Percentiles rank a stretch among this genome's conserved stretches.
phyloP scores from a whole-genome alignment of 345 rosid genomes.

The Salix arbutifolia region DNA sequence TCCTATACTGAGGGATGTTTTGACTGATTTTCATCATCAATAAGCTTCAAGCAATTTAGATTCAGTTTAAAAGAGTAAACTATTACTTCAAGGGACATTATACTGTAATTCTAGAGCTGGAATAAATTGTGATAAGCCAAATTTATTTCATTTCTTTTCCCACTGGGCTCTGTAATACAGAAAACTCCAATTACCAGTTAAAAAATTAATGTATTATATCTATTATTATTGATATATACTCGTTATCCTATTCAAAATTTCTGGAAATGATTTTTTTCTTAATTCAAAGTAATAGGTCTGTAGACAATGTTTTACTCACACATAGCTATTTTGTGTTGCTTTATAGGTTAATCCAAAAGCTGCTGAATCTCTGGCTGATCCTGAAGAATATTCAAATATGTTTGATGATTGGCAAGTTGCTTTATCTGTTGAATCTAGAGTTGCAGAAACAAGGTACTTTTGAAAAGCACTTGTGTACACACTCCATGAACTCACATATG shows the following conservation, averaged over 20 bases:
- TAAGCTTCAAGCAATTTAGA: neutral
- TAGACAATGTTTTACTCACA: neutral
- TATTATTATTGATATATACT: neutral
- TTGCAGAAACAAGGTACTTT: slow-evolving; percentile 67
- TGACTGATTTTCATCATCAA: neutral
- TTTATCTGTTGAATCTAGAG: slow-evolving; percentile 75
- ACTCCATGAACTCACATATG: neutral
- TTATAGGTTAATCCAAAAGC: slow-evolving; percentile 92
- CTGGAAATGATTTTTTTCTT: neutral
- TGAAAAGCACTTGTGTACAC: neutral
- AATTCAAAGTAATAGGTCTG: neutral
- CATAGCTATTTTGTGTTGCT: neutral
- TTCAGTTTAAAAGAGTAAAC: neutral
- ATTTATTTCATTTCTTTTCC: neutral
- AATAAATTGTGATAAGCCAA: neutral
- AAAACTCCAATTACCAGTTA: neutral
- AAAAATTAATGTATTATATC: neutral
- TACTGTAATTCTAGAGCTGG: neutral
- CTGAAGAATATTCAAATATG: slow-evolving; percentile 91
- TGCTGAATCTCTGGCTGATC: slow-evolving; percentile 97
- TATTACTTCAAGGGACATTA: too few relatives aligned
- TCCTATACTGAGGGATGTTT: neutral
- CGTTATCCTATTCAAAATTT: neutral
- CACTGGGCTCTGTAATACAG: neutral
- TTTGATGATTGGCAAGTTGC: slow-evolving; percentile 99